Evolutionary conservation across 2,329 filamentous ascomycete genomes (phyloP).

Genomic region (Fusarium haematococcum): DNA sequence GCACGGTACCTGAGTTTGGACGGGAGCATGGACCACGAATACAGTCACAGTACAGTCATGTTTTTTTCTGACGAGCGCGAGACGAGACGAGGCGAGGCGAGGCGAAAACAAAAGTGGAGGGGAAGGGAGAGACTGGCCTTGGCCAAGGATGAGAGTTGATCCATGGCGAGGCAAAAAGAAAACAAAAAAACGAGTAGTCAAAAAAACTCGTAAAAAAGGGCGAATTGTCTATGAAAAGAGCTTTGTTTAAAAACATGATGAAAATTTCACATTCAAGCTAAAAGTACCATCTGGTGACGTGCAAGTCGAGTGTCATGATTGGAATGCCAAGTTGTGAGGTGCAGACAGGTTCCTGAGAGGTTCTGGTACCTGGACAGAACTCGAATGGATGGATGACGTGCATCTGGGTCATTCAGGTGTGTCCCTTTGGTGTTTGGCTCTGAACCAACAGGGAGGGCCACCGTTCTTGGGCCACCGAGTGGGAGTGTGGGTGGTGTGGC

Average conservation of each 20-base stretch:
- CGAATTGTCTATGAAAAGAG: conserved; percentile 37
- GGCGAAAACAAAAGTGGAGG: conserved; percentile 40
- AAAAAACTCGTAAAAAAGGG: conserved; percentile 45
- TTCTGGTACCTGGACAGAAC: not conserved
- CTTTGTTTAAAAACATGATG: conserved; percentile 43
- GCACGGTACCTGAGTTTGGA: conserved; percentile 3
- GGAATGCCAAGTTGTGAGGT: conserved; percentile 25
- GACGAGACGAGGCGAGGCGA: not conserved
- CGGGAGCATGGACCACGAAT: conserved; percentile 16
- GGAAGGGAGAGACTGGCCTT: conserved; percentile 6
- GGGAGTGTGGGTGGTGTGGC: conserved; percentile 17
- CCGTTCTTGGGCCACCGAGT: not conserved
- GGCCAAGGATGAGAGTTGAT: not conserved
- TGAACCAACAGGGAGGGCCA: conserved; percentile 18
- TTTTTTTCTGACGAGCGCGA: conserved; percentile 23
- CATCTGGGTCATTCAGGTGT: conserved; percentile 18
- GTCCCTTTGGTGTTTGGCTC: not conserved
- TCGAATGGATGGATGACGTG: conserved; percentile 21
- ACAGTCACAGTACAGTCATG: conserved; percentile 23
- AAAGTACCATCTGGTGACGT: conserved; percentile 12
- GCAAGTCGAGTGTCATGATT: conserved; percentile 1
- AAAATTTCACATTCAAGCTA: conserved; percentile 35
- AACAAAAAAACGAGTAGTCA: conserved; percentile 32
- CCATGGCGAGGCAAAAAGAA: conserved; percentile 19
- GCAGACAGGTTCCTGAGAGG: conserved; percentile 30